Conservation (phyloP, 208 protist genomes). For the Phytomonas francai region DNA sequence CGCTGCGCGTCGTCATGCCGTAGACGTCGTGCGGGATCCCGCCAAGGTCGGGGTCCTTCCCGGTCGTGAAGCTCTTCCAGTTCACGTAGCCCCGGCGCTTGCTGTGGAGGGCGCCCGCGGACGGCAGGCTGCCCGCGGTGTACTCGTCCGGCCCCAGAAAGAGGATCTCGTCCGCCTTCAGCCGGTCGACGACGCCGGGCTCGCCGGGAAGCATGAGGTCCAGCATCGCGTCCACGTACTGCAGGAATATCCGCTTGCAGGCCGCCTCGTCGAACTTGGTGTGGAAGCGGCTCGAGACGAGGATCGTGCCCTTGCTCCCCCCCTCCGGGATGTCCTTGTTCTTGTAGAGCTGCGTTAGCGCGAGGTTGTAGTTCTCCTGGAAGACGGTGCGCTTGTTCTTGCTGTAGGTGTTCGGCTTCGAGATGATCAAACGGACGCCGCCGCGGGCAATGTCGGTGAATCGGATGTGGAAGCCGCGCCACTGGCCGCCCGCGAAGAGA, state of each 20-base stretch:
- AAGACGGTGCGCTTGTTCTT: conserved; percentile 90
- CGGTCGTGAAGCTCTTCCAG: conserved; percentile 96
- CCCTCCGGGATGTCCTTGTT: conserved; percentile 97
- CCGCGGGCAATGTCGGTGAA: conserved; percentile 94
- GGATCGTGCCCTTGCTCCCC: conserved; percentile 93
- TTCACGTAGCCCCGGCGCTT: conserved; percentile 76
- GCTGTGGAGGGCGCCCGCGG: conserved; percentile 65
- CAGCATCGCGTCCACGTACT: conserved; percentile 92
- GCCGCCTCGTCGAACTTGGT: conserved; percentile 62
- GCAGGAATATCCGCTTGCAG: conserved; percentile 84
- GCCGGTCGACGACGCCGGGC: conserved; percentile 71
- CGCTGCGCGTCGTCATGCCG: conserved; percentile 94
- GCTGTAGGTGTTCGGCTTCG: conserved; percentile 79
- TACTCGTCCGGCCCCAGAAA: conserved; percentile 95
- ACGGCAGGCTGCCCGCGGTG: conserved; percentile 85
- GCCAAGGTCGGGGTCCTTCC: conserved; percentile 87
- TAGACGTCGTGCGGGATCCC: conserved; percentile 95
- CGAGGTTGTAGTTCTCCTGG: conserved; percentile 96
- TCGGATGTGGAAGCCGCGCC: conserved; percentile 95
- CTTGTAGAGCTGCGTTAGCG: conserved; percentile 92
- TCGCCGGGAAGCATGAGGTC: conserved; percentile 87
- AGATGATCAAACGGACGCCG: conserved; percentile 94
- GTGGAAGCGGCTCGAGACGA: conserved; percentile 69
- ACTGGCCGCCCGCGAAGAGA: conserved; percentile 88
- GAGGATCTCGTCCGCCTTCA: conserved; percentile 87